Evolutionary conservation across 1,284 basidiomycete genomes (phyloP).

Genomic region (Leccinum holopus): DNA sequence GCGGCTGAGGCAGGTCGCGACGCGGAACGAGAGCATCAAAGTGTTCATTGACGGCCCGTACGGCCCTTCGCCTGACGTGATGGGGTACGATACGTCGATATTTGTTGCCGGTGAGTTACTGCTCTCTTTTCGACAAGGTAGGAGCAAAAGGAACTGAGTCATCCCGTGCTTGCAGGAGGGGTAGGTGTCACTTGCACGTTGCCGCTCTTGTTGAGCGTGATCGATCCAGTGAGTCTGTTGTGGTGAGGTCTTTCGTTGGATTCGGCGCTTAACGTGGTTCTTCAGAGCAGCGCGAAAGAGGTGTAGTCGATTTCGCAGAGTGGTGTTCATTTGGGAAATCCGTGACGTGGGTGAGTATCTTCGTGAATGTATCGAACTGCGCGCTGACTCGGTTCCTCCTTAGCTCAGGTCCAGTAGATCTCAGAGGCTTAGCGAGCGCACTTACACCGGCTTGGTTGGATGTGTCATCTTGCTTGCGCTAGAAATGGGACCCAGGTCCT

Average conservation of each 20-base stretch:
- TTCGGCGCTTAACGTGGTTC: background rate
- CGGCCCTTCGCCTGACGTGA: conserved; percentile 37
- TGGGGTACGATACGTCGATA: conserved; percentile 36
- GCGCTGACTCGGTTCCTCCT: background rate
- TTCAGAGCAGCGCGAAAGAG: conserved; percentile 29
- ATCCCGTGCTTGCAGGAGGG: conserved; percentile 32
- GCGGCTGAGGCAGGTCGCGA: conserved; percentile 33
- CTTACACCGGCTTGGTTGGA: conserved; percentile 25
- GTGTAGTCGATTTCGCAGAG: conserved; percentile 28
- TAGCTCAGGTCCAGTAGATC: conserved; percentile 37
- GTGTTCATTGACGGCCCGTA: conserved; percentile 48
- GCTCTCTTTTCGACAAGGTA: background rate
- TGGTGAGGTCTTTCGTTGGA: background rate
- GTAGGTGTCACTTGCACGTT: conserved; percentile 44
- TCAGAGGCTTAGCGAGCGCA: conserved; percentile 26
- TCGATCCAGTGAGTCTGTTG: conserved; percentile 36
- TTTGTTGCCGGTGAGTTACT: conserved; percentile 38
- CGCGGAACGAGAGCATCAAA: conserved; percentile 25
- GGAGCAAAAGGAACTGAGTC: background rate
- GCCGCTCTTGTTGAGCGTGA: conserved; percentile 39
- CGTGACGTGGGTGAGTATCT: conserved; percentile 36
- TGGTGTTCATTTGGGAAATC: conserved; percentile 42
- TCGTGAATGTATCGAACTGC: background rate
- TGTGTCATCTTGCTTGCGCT: conserved; percentile 23
- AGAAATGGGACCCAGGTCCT: conserved; percentile 70